Evolutionary conservation across 495 filamentous ascomycete species (phyloP), one percentile per base, ranked within the genome.

Genomic region (Achaetomiella virescens): DNA sequence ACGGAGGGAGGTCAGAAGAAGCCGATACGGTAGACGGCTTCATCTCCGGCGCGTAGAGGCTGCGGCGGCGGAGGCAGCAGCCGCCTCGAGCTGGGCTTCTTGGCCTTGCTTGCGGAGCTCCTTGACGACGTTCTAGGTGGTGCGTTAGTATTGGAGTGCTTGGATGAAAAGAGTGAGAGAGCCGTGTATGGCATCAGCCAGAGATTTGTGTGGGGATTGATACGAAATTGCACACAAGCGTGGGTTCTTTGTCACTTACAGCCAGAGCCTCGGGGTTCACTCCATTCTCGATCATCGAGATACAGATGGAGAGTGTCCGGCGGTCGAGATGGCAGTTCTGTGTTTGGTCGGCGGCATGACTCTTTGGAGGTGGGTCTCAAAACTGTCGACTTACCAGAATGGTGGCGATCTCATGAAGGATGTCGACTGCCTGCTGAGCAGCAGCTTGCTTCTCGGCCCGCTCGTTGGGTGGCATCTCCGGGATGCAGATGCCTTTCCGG

Each of bases 271-370:
- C 93, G 6, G 93, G 93, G 70, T 95, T 95, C 10, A 97, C 89
- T 6, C 95, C 95, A 70, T 97, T 97, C 72, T 98, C 93, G 58
- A 98, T 90, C 64, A 98, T 80, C 41, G 90, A 95, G 52, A 97
- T 92, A 66, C 93, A 98, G 52, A 95, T 84, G 9, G 91, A 96
- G 12, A 98, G 80, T 9, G 90, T 89, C 36, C 88, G 86, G 18
- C 93, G 83, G 70, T 96, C 90, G 29, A 98, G 83, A 60, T 93
- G 79, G 31, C 91, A 96, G 68, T 97, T 96, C 93, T 97, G 59
- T n/a, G n/a, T 46, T 21, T 14, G 20, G 25, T 33, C 20, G 18
- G 37, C 17, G 10, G 11, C 17, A 17, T 58, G 17, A 35, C 45
- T 46, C 10, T 37, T 8, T 22, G 3, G 22, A 25, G 21, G 18